These are phyloP conservation scores for Septoria linicola DNA, from an alignment of 2,329 filamentous ascomycete species.

Conservation along the genomic window DNA sequence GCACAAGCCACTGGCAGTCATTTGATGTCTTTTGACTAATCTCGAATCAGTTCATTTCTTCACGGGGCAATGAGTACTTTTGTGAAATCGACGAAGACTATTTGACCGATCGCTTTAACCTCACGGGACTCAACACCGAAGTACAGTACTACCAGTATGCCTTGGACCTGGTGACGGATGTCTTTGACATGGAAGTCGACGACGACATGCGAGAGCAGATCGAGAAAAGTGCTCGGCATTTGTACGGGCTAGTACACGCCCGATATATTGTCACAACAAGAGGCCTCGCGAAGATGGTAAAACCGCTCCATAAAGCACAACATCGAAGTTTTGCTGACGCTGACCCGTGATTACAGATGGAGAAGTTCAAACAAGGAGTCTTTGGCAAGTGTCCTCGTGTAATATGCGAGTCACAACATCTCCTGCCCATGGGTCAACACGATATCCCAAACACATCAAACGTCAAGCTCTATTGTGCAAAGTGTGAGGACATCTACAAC, in stretches of 20 bases:
- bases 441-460: constrained; percentile 84
- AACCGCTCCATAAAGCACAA: constrained; percentile 28
- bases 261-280: constrained; percentile 95
- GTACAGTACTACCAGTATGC: constrained; percentile 99
- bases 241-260: constrained; percentile 94
- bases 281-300: constrained; percentile 92
- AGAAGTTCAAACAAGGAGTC: constrained; percentile 97
- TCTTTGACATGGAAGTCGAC: constrained; percentile 97
- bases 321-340: not conserved
- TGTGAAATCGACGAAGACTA: constrained; percentile 99
- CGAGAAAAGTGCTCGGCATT: constrained; percentile 91
- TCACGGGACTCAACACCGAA: constrained; percentile 94
- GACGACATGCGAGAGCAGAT: constrained; percentile 98
- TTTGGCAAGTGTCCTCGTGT: constrained; percentile 98
- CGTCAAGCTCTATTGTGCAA: constrained; percentile 94
- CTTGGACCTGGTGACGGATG: constrained; percentile 92
- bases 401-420: constrained; percentile 86
- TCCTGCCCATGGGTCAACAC: constrained; percentile 91
- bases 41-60: constrained; percentile 86
- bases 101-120: constrained; percentile 94
- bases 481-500: constrained; percentile 98
- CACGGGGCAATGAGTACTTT: constrained; percentile 96
- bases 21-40: constrained; percentile 13
- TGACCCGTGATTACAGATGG: constrained; percentile 62
- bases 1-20: not conserved